Conservation (phyloP, 2,329 filamentous ascomycete genomes). For the Talaromyces amestolkiae region DNA sequence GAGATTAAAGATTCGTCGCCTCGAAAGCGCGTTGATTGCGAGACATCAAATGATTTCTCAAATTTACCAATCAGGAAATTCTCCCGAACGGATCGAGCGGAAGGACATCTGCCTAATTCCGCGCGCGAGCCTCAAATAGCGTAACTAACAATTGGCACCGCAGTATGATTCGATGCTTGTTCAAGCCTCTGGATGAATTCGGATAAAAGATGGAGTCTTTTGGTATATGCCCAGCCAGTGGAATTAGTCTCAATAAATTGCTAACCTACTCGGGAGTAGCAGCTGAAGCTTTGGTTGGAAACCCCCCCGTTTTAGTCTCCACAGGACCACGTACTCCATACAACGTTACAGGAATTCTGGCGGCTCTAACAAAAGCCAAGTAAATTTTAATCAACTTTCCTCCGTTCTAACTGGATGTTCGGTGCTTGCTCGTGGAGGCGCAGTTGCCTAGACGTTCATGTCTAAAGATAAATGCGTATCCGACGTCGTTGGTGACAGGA, state of each 20-base stretch:
- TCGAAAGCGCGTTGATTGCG: background rate
- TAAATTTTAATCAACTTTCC: background rate
- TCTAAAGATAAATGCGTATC: background rate
- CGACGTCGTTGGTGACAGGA: background rate
- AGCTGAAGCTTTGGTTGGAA: background rate
- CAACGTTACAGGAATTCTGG: background rate
- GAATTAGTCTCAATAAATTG: background rate
- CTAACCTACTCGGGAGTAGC: background rate
- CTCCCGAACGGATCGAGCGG: constrained; percentile 1
- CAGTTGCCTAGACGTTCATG: background rate
- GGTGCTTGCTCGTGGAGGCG: background rate
- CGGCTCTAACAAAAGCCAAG: background rate
- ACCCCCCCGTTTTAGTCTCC: background rate
- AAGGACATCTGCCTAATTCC: background rate
- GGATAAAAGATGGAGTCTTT: background rate
- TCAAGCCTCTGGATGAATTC: background rate
- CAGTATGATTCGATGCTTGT: background rate
- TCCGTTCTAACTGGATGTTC: background rate
- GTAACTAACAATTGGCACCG: background rate
- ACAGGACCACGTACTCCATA: background rate
- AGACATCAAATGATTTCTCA: background rate
- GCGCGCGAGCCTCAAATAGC: background rate
- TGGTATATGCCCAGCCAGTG: background rate
- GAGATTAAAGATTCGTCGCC: background rate
- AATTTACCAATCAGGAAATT: background rate